These are phyloP conservation scores for Xylaria grammica DNA, from an alignment of 495 filamentous ascomycete genomes.

Conservation along the genomic window DNA sequence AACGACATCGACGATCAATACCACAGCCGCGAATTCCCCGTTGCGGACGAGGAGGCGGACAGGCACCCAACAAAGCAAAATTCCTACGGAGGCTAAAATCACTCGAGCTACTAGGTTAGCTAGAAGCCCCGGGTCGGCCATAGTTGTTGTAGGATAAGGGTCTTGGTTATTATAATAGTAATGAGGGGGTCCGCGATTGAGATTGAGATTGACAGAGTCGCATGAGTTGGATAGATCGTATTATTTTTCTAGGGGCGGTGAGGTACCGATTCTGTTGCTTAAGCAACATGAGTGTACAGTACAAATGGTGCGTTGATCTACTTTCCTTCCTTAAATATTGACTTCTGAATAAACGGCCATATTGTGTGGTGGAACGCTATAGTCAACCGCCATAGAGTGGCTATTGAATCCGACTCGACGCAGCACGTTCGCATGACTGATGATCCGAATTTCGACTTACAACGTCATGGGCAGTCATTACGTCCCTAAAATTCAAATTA, in stretches of 20 bases:
- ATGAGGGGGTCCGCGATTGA: not conserved
- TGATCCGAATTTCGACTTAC: too few relatives aligned
- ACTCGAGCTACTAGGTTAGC: slow-evolving; percentile 50
- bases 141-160: not conserved
- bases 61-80: slow-evolving; percentile 62
- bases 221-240: not conserved
- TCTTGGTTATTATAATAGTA: not conserved
- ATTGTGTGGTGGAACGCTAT: not conserved
- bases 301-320: not conserved
- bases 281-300: not conserved
- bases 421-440: too few relatives aligned
- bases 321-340: too few relatives aligned
- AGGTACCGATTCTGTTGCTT: not conserved
- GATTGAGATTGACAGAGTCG: not conserved
- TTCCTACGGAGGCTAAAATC: slow-evolving; percentile 60
- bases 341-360: not conserved
- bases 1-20: slow-evolving; percentile 68
- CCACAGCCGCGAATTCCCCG: slow-evolving; percentile 64
- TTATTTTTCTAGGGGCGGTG: too few relatives aligned
- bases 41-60: slow-evolving; percentile 61
- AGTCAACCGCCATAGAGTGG: too few relatives aligned
- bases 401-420: too few relatives aligned
- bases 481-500: too few relatives aligned
- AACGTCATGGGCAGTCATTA: too few relatives aligned
- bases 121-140: slow-evolving; percentile 34